Base-by-base conservation (phyloP, 306 rosid species). In the Amphicarpaea edgeworthii region DNA sequence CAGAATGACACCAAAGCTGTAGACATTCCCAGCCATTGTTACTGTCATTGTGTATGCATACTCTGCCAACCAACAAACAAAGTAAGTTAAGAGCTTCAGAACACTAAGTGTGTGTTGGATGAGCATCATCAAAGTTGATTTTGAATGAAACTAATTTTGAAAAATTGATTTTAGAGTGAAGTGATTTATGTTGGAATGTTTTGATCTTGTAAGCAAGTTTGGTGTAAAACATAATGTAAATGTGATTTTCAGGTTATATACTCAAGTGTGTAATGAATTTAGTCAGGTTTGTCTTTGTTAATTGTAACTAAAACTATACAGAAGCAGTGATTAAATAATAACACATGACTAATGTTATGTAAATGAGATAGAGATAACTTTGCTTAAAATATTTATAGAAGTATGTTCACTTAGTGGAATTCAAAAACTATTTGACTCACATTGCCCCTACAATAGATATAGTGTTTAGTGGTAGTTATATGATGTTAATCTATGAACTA, bases 1-100 rank as follows among this genome's bases (percentile, higher is more conserved):
- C 53, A 92, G 86, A 67, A 92, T 61, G 23, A 95, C 97, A 26
- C 96, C 97, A 3, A 85, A 95, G 83, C 99, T 95, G 77, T 95
- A 95, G 21, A 95, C 86, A 58, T 92, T 92, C 32, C 92, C 97
- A 7, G 97, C 90, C 43, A 28, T 68, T 43, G 99, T 90, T 23
- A 92, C 89, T 65, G 85, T 83, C 99, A 92, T 90, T 40, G 92
- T 90, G 88, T 92, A 95, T 30, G 97, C 97, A 84, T 90, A 95
- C 85, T 95, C 99, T 92, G 90, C 79, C 73, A 84, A 77, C 37
- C 79, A 74, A 66, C 74, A 77, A 55, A 49, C 51, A 47, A 60
- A 51, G 9, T 28, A 11, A 12, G 54, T 49, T 45, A 62, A 60
- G 68, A 77, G 58, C 54, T 66, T 67, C 12, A 68, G 69, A 75